A percentile compares a stretch with the other conserved stretches of the same genome.
phyloP scores from a whole-genome alignment of 2,329 filamentous ascomycete species.

The Madurella fahalii region DNA sequence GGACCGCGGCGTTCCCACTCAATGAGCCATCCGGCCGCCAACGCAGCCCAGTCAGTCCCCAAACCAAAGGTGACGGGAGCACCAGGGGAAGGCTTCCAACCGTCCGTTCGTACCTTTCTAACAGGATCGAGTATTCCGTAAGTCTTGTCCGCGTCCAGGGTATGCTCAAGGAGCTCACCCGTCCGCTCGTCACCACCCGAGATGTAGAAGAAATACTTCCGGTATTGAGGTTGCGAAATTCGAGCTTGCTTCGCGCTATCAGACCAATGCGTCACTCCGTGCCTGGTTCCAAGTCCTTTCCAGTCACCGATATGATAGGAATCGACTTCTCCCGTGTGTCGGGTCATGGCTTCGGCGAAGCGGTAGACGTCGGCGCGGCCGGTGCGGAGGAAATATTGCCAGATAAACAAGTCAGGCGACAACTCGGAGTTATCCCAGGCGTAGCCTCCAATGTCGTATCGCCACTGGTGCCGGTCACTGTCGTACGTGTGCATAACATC shows the following conservation, averaged over 20 bases:
- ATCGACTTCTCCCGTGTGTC: slow-evolving; percentile 59
- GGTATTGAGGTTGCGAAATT: slow-evolving; percentile 55
- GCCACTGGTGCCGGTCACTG: slow-evolving; percentile 54
- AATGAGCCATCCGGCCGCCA: slow-evolving; percentile 55
- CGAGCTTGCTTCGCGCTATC: slow-evolving; percentile 61
- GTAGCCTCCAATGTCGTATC: slow-evolving; percentile 60
- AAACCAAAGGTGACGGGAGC: slow-evolving; percentile 45
- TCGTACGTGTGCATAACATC: slow-evolving; percentile 63
- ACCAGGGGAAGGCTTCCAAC: slow-evolving; percentile 42
- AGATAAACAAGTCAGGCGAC: slow-evolving; percentile 59
- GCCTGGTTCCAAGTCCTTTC: slow-evolving; percentile 58
- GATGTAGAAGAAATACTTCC: slow-evolving; percentile 54
- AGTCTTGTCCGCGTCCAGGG: slow-evolving; percentile 48
- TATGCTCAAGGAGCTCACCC: slow-evolving; percentile 50
- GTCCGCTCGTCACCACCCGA: slow-evolving; percentile 55
- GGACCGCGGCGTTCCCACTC: slow-evolving; percentile 56
- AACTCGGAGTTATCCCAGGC: slow-evolving; percentile 64
- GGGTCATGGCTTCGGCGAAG: slow-evolving; percentile 54
- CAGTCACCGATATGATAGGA: slow-evolving; percentile 56
- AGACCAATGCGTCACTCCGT: slow-evolving; percentile 58
- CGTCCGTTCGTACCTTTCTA: slow-evolving; percentile 54
- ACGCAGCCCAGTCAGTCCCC: slow-evolving; percentile 56
- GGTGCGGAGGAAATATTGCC: slow-evolving; percentile 59
- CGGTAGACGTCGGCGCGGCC: slow-evolving; percentile 54
- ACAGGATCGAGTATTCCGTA: slow-evolving; percentile 52